Conservation (phyloP, 176 grass and related monocot species). For the Miscanthus lutarioriparius region DNA sequence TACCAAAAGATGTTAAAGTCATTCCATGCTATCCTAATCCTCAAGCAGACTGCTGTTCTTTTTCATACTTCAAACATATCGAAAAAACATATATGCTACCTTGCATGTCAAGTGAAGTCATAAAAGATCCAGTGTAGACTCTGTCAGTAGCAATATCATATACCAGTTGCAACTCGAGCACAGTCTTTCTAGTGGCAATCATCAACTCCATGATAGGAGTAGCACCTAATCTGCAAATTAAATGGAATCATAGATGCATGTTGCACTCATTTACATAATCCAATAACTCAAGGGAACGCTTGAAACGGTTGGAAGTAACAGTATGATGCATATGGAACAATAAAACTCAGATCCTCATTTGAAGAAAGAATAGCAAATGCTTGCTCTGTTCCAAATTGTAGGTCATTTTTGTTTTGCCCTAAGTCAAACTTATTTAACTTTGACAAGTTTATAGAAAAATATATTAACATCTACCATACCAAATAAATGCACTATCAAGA, state of each 20-base stretch:
- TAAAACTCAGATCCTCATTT: neutral
- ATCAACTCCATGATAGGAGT: constrained; percentile 97
- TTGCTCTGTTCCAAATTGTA: neutral
- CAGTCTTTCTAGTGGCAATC: constrained; percentile 86
- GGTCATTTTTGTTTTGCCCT: neutral
- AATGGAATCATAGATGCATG: neutral
- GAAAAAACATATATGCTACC: constrained; percentile 51
- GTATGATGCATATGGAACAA: neutral
- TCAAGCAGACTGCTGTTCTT: neutral
- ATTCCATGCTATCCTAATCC: neutral
- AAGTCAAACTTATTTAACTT: neutral
- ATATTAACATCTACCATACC: neutral
- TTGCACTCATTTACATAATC: neutral
- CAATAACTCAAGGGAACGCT: neutral
- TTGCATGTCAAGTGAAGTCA: constrained; percentile 97
- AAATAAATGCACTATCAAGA: neutral
- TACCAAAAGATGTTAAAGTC: constrained; percentile 25
- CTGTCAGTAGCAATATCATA: constrained; percentile 91
- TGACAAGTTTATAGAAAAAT: neutral
- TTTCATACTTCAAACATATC: neutral
- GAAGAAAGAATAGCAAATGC: neutral
- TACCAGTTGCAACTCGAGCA: constrained; percentile 82
- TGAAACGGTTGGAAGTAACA: neutral
- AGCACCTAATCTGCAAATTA: constrained; percentile 73
- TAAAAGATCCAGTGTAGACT: constrained; percentile 92